Evolutionary conservation across 768 basidiomycete species (phyloP).

Genomic region (Thelephora aurantiotincta): DNA sequence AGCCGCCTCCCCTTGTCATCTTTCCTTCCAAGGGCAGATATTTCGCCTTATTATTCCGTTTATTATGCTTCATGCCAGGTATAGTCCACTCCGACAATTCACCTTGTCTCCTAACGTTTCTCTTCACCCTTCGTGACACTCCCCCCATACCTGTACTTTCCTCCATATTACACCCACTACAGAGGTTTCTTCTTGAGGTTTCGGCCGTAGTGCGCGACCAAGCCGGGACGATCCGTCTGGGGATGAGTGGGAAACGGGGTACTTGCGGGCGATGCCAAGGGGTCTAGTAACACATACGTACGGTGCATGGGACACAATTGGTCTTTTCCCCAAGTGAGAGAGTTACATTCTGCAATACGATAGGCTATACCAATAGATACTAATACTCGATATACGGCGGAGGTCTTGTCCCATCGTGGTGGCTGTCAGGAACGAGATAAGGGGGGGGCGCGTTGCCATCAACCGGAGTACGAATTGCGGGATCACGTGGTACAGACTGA

Average conservation of each 20-base stretch:
- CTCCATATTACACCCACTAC: not conserved
- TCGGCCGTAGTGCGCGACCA: not conserved
- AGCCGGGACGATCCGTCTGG: too few species aligned
- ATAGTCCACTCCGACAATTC: not conserved
- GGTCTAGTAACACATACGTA: too few species aligned
- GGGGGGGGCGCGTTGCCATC: slow-evolving; percentile 66
- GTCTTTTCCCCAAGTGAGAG: too few species aligned
- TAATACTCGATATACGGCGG: not conserved
- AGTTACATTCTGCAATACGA: too few species aligned
- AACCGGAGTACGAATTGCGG: not conserved
- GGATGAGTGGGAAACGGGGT: too few species aligned
- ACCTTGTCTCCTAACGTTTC: not conserved
- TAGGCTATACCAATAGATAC: too few species aligned
- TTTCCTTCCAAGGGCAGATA: too few species aligned
- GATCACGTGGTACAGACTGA: slow-evolving; percentile 6
- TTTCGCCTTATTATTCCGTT: not conserved
- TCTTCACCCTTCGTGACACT: not conserved
- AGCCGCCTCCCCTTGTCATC: too few species aligned
- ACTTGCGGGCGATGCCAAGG: too few species aligned
- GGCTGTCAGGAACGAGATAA: slow-evolving; percentile 43
- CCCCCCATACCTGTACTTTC: not conserved
- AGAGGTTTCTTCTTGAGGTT: not conserved
- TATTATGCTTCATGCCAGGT: not conserved
- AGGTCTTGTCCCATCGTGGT: not conserved
- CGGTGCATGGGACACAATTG: too few species aligned